A percentile compares a stretch with the other conserved stretches of the same genome.
Conservation (phyloP, 1,284 basidiomycete genomes). For the Sporisorium sorghi region DNA sequence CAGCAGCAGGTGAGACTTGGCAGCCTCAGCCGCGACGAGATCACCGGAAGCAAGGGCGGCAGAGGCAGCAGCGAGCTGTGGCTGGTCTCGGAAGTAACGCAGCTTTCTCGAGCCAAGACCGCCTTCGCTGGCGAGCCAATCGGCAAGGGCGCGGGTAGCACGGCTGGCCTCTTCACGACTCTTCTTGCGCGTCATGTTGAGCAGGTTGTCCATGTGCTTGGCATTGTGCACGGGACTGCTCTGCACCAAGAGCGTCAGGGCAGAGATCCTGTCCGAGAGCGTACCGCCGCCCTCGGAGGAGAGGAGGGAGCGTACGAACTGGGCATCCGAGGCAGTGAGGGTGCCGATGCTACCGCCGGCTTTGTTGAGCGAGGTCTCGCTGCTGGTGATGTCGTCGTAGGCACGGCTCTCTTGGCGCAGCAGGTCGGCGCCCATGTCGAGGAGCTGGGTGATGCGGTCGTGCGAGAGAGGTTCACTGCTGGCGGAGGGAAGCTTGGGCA, state of each 20-base stretch:
- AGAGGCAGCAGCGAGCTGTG: constrained; percentile 75
- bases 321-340: constrained; percentile 61
- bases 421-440: constrained; percentile 51
- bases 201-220: constrained; percentile 73
- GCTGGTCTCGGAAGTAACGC: constrained; percentile 90
- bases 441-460: constrained; percentile 53
- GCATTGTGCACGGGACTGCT: constrained; percentile 89
- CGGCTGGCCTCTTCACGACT: constrained; percentile 90
- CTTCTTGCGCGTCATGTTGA: constrained; percentile 86
- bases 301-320: constrained; percentile 66
- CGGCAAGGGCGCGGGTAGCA: constrained; percentile 87
- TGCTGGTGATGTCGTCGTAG: constrained; percentile 58
- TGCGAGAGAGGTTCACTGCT: constrained; percentile 19
- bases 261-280: constrained; percentile 90
- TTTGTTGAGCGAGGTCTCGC: constrained; percentile 53
- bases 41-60: constrained; percentile 62
- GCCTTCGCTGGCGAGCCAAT: constrained; percentile 84
- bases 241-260: constrained; percentile 89
- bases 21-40: constrained; percentile 41
- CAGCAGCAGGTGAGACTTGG: constrained; percentile 76
- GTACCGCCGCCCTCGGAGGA: constrained; percentile 72
- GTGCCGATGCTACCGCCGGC: constrained; percentile 58
- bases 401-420: constrained; percentile 57
- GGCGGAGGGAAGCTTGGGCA: constrained; percentile 42
- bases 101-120: constrained; percentile 80